phyloP scores from a whole-genome alignment of 2,329 filamentous ascomycete genomes.

The Cyanodermella asteris region DNA sequence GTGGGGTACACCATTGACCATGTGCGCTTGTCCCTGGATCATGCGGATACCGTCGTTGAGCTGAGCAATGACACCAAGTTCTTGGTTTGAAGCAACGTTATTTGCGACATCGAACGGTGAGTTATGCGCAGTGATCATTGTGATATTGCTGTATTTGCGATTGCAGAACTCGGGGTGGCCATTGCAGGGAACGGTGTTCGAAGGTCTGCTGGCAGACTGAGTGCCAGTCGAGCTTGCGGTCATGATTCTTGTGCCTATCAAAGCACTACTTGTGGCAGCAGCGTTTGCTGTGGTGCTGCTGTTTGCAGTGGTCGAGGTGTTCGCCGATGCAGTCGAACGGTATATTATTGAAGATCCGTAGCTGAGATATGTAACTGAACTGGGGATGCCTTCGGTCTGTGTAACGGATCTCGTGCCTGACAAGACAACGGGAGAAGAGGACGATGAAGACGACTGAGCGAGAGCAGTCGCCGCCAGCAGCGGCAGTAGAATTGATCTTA shows the following conservation, averaged over 20 bases:
- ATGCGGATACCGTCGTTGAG: constrained; percentile 50
- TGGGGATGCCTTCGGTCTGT: too few species aligned
- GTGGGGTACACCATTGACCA: constrained; percentile 35
- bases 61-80: constrained; percentile 43
- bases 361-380: too few species aligned
- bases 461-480: too few species aligned
- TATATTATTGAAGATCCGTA: constrained; percentile 2
- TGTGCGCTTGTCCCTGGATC: constrained; percentile 38
- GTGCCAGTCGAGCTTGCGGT: constrained; percentile 13
- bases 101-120: constrained; percentile 51
- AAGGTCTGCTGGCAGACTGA: constrained; percentile 23
- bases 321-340: constrained; percentile 1
- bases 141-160: constrained; percentile 63
- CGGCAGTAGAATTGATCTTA: too few species aligned
- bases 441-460: constrained; percentile 3
- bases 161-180: constrained; percentile 54
- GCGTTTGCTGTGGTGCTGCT: constrained; percentile 9
- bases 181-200: constrained; percentile 64
- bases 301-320: constrained; percentile 6
- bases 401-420: constrained; percentile 4
- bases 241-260: constrained; percentile 8
- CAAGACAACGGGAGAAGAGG: constrained; percentile 4
- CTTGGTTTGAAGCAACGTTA: constrained; percentile 58
- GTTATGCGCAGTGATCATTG: constrained; percentile 58
- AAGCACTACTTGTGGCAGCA: constrained; percentile 9